Conservation (phyloP, 1,139 yeast species). For the Candida gigantensis region DNA sequence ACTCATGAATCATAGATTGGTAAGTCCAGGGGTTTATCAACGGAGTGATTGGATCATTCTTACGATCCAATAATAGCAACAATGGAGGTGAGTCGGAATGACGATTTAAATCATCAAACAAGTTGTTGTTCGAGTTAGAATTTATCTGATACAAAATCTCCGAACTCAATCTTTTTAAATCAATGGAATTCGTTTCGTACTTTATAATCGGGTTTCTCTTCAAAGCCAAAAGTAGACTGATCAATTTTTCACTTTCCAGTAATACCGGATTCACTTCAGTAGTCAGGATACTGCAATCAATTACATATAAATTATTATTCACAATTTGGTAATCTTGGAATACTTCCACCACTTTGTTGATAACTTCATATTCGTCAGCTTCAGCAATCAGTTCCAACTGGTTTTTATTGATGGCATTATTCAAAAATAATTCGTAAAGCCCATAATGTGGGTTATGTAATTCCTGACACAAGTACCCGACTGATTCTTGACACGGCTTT, state of each 20-base stretch:
- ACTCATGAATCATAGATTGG: conserved; percentile 96
- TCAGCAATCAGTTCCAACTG: conserved; percentile 87
- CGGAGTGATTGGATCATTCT: conserved; percentile 91
- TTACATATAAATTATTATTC: conserved; percentile 63
- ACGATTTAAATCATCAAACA: conserved; percentile 66
- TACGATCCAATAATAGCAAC: conserved; percentile 77
- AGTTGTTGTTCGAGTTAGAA: conserved; percentile 54
- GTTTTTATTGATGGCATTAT: conserved; percentile 69
- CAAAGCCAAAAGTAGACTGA: conserved; percentile 70
- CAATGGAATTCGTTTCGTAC: conserved; percentile 70
- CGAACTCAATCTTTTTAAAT: conserved; percentile 62
- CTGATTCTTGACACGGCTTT: conserved; percentile 68
- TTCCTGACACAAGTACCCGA: conserved; percentile 63
- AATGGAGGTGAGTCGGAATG: conserved; percentile 69
- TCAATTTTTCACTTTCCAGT: conserved; percentile 54
- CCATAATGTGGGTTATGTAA: conserved; percentile 76
- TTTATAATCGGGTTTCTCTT: conserved; percentile 77
- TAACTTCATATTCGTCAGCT: conserved; percentile 82
- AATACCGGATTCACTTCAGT: conserved; percentile 25
- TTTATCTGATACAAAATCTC: conserved; percentile 64
- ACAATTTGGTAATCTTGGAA: conserved; percentile 81
- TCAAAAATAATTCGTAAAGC: conserved; percentile 73
- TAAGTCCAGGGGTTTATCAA: conserved; percentile 94
- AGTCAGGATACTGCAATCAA: conserved; percentile 7
- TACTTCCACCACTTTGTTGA: conserved; percentile 72